Evolutionary conservation across 805 yeast species (phyloP), one percentile per base, ranked within the genome.

Genomic region (Zygosaccharomyces lentus): DNA sequence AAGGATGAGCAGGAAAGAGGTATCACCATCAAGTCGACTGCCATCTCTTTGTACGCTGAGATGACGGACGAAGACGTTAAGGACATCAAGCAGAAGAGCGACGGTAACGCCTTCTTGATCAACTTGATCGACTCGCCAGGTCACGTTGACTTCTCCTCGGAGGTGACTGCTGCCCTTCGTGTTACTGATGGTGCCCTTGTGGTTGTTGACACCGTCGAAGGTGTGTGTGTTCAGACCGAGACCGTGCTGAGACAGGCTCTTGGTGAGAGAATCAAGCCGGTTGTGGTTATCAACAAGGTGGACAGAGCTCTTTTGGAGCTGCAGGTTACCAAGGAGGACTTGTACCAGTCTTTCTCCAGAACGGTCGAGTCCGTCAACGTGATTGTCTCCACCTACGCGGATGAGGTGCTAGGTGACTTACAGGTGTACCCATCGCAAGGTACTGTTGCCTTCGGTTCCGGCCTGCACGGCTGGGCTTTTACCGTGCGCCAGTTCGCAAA

Each of bases 391-490:
- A 91, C 98, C 66, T 91, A 91, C 79, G 77, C 82, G 67, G 99
- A 91, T 73, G 77, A 80, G 75, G 74, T 79, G 55, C 75, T 91
- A 58, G 99, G 99, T 80, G 98, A 91, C 70, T 84, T 80, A 67
- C 98, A 91, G 81, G 98, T 91, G 58, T 91, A 84, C 96, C 99
- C 99, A 76, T 95, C 91, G 74, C 75, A 76, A 72, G 99, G 99
- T 80, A 91, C 98, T 74, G 96, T 91, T 70, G 99, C 99, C 64
- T 91, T 91, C 77, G 98, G 96, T 81, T 93, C 98, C 74, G 99
- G 98, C 86, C 81, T 91, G 71, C 99, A 91, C 84, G 99, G 99
- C 77, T 91, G 99, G 99, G 98, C 97, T 72, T 91, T 91, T 91
- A 91, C 99, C 66, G 85, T 91, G 71, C 88, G 99, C 77, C 98